Conservation (phyloP, 1,284 basidiomycete species). For the Puccinia horiana region DNA sequence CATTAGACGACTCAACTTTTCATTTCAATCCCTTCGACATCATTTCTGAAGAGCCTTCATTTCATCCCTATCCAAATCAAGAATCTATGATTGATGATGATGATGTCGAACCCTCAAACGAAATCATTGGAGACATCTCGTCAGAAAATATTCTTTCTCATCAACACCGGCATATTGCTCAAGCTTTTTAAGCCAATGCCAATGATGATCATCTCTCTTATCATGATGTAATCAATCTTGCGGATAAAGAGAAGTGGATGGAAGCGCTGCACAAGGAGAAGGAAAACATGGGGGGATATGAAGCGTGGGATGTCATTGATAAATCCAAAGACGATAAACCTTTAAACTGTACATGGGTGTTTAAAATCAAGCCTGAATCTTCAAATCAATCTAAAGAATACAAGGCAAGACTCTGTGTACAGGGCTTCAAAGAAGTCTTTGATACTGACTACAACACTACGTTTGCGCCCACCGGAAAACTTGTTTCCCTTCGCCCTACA, state of each 20-base stretch:
- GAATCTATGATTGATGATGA: background rate
- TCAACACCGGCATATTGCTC: no score
- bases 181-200: background rate
- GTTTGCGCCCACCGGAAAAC: constrained; percentile 5
- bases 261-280: background rate
- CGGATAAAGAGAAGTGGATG: constrained; percentile 1
- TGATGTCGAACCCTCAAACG: background rate
- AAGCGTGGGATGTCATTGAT: constrained; percentile 9
- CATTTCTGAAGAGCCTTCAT: background rate
- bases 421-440: background rate
- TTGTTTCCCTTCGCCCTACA: background rate
- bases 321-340: background rate
- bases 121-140: constrained; percentile 6
- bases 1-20: background rate
- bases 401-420: no score
- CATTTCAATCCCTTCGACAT: constrained; percentile 13
- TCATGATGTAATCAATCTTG: background rate
- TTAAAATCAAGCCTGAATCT: background rate
- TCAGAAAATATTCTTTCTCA: background rate
- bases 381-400: background rate
- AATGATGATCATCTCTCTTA: background rate
- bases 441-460: background rate
- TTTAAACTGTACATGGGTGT: constrained; percentile 21
- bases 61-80: background rate
- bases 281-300: background rate